Conservation (phyloP, 176 grass and related monocot species). For the Chrysopogon serrulatus region DNA sequence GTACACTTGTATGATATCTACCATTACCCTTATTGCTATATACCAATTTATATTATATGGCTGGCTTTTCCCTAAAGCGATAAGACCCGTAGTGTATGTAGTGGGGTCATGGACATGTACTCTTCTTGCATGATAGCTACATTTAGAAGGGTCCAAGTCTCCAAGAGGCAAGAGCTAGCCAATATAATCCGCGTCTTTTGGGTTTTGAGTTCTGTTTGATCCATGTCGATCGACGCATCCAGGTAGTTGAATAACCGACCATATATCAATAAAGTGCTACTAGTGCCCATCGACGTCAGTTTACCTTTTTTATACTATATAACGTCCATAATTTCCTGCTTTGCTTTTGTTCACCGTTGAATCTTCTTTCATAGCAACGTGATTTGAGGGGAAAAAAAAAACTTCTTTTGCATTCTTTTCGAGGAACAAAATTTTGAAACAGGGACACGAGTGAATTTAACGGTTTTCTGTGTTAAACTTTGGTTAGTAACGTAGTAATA, state of each 20-base stretch:
- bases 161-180: no score
- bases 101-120: background rate
- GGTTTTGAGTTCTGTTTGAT: slow-evolving; percentile 6
- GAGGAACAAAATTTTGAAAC: no score
- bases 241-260: no score
- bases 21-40: no score
- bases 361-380: background rate
- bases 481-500: no score
- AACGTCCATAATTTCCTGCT: background rate
- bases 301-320: background rate
- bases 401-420: background rate
- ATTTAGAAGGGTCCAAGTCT: background rate
- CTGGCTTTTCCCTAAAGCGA: slow-evolving; percentile 20
- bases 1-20: no score
- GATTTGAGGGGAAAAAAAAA: background rate
- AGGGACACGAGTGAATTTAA: no score
- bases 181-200: background rate
- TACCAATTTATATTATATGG: background rate
- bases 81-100: slow-evolving; percentile 17
- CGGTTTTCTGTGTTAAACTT: background rate
- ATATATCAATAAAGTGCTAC: no score
- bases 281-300: slow-evolving; percentile 2
- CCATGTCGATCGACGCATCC: background rate
- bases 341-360: background rate
- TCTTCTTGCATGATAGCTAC: no score